Evolutionary conservation across 371 early-diverging fungal species (phyloP).

Genomic region (Apophysomyces elegans): DNA sequence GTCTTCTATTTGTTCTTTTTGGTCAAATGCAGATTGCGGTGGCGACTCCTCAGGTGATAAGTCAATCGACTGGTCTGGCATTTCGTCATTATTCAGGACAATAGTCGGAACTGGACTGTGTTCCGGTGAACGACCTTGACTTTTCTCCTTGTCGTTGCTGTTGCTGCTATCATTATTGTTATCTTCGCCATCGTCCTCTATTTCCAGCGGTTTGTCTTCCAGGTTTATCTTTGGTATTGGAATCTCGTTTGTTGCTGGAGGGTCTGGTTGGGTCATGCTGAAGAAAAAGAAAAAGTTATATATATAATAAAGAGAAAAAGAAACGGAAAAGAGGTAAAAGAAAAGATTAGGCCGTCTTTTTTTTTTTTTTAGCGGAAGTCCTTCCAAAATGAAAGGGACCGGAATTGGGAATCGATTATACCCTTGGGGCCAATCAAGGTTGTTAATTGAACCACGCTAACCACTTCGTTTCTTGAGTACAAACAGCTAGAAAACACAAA

Average conservation of each 20-base stretch:
- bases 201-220: background rate
- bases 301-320: background rate
- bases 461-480: no score
- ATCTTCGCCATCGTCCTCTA: background rate
- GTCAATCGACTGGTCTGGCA: background rate
- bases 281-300: background rate
- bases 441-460: no score
- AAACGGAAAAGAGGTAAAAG: background rate
- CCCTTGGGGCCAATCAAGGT: no score
- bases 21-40: background rate
- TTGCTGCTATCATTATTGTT: no score
- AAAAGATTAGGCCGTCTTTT: background rate
- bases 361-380: background rate
- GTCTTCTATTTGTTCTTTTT: background rate
- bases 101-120: constrained; percentile 1
- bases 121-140: background rate
- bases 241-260: background rate
- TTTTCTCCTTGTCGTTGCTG: no score
- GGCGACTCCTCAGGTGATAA: background rate
- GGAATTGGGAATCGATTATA: no score
- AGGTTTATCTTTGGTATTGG: background rate
- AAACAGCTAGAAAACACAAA: no score
- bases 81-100: background rate
- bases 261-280: constrained; percentile 1
- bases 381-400: no score